Base-by-base conservation (phyloP, 306 rosid genomes). In the Pterocarpus santalinus region DNA sequence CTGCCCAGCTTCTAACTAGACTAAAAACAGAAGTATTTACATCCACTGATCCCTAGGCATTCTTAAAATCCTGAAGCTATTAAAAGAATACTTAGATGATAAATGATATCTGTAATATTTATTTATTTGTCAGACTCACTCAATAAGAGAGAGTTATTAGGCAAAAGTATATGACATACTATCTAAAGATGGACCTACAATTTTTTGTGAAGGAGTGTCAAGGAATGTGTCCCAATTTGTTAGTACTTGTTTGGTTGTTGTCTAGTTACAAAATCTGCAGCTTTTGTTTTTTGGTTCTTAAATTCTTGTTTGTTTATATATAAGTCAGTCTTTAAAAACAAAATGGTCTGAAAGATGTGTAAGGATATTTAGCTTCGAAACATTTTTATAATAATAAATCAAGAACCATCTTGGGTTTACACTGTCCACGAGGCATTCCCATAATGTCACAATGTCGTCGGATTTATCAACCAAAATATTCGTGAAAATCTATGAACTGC, bases 401-500 rank as follows among this genome's bases (percentile, higher is more conserved):
- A 49, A 49, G 16, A 49, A 49, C 16, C 58, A 15, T 53, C 58
- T 53, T 53, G 5, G 7, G 58, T 53, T 53, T 53, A 53, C 22
- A 55, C 4, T 55, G 0, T 52, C 12, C 15, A 47, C 15, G 12
- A 47, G 4, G 14, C 14, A 52, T 16, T 15, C 9, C 28, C 2
- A 55, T 17, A 16, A 4, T 55, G 32, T 5, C 5, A 55, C 30
- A 55, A 55, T 55, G 9, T 55, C 61, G 53, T 47, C 30, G 61
- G 61, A 55, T 55, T 55, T 55, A 55, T 55, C 61, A 30, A 55
- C 61, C 61, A 1, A 55, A n/a, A 9, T 7, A 10, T 15, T 55
- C 61, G 61, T 55, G 61, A 55, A 55, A 55, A 55, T n/a, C 61
- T 55, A 55, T 55, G 28, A 8, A n/a, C 61, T n/a, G 9, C 61